phyloP scores from a whole-genome alignment of 2,329 filamentous ascomycete genomes.

The Penicillium frequentans region DNA sequence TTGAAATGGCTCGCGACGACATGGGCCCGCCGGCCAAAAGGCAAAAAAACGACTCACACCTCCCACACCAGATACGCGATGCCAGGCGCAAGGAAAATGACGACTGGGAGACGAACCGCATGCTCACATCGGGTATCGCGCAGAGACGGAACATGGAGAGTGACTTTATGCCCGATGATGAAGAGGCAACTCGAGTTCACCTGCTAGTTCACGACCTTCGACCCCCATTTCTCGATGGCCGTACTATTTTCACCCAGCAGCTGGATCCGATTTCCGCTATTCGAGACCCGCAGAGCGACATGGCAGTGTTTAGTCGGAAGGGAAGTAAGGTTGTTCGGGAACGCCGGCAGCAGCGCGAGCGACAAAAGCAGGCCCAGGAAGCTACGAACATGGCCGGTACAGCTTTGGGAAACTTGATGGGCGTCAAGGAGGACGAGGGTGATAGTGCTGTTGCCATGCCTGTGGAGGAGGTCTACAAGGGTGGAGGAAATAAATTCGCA shows the following conservation, averaged over 20 bases:
- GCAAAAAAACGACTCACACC: constrained; percentile 36
- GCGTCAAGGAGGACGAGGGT: constrained; percentile 82
- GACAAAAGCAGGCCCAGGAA: constrained; percentile 90
- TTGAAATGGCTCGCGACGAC: constrained; percentile 35
- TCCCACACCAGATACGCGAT: constrained; percentile 38
- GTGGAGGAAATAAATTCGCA: constrained; percentile 73
- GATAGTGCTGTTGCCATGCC: constrained; percentile 82
- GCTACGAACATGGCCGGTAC: constrained; percentile 93
- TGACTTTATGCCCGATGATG: constrained; percentile 80
- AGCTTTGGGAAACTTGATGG: constrained; percentile 90
- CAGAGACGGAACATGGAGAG: constrained; percentile 78
- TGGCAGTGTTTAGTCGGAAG: constrained; percentile 97
- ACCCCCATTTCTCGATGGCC: constrained; percentile 91
- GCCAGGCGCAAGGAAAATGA: constrained; percentile 88
- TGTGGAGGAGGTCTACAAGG: constrained; percentile 67
- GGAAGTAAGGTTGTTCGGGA: constrained; percentile 93
- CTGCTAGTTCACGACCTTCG: constrained; percentile 89
- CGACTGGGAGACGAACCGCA: constrained; percentile 97
- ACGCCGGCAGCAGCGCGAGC: constrained; percentile 84
- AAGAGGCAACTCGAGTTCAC: constrained; percentile 86
- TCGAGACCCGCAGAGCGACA: constrained; percentile 90
- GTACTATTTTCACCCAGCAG: constrained; percentile 96
- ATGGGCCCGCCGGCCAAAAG: constrained; percentile 39
- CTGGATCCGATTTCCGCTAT: constrained; percentile 92
- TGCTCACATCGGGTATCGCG: constrained; percentile 94